phyloP scores from a whole-genome alignment of 352 stramenopile genomes.

The Phytophthora vignae region DNA sequence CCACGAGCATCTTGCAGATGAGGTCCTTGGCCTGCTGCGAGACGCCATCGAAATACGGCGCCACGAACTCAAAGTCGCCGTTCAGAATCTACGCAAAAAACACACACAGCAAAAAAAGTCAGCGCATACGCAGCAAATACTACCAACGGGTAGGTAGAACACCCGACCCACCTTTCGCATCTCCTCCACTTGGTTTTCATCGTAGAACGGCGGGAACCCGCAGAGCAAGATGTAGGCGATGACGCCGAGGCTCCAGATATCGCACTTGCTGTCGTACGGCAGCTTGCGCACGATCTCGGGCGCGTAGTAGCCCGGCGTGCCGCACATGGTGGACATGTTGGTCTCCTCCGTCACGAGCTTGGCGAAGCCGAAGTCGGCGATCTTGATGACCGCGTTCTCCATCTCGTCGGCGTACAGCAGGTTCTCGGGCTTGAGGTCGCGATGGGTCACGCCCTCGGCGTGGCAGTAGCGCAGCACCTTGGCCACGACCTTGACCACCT shows the following conservation, averaged over 20 bases:
- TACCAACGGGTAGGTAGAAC: no score
- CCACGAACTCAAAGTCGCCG: slow-evolving; percentile 92
- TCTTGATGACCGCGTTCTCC: slow-evolving; percentile 93
- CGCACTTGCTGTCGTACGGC: slow-evolving; percentile 95
- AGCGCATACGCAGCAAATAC: not conserved
- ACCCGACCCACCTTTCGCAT: slow-evolving; percentile 67
- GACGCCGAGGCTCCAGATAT: slow-evolving; percentile 95
- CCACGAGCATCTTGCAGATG: slow-evolving; percentile 93
- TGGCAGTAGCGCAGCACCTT: slow-evolving; percentile 92
- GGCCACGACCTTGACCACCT: slow-evolving; percentile 86
- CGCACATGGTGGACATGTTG: slow-evolving; percentile 91
- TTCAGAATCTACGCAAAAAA: slow-evolving; percentile 61
- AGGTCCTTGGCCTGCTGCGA: slow-evolving; percentile 93
- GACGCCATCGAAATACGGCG: slow-evolving; percentile 93
- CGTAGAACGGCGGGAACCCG: slow-evolving; percentile 97
- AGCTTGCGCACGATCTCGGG: slow-evolving; percentile 96
- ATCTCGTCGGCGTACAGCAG: slow-evolving; percentile 89
- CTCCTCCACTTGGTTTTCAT: slow-evolving; percentile 89
- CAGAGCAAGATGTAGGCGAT: slow-evolving; percentile 95
- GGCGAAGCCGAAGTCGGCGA: slow-evolving; percentile 92
- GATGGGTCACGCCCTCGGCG: slow-evolving; percentile 89
- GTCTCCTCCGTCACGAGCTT: slow-evolving; percentile 83
- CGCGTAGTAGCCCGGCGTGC: slow-evolving; percentile 96
- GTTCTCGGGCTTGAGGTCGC: slow-evolving; percentile 98
- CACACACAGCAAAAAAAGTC: not conserved